phyloP scores from a whole-genome alignment of 208 protist genomes.

The Balamuthia mandrillaris region DNA sequence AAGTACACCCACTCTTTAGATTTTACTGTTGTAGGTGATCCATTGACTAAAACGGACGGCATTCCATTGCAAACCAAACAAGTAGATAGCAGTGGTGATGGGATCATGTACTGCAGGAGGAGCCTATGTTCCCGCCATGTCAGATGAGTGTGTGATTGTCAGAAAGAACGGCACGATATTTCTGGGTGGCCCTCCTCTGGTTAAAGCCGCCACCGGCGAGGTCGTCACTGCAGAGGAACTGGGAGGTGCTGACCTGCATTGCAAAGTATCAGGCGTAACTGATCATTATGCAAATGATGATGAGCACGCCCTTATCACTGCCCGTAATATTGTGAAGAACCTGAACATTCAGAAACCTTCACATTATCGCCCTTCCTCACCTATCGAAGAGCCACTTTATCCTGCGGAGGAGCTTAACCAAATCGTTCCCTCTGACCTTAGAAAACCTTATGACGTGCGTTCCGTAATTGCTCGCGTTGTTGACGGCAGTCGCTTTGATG shows the following conservation, averaged over 20 bases:
- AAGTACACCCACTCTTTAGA: slow-evolving; percentile 59
- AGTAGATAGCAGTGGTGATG: slow-evolving; percentile 93
- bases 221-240: slow-evolving; percentile 88
- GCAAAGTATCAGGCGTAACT: slow-evolving; percentile 81
- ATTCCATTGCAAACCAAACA: too few relatives aligned
- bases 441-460: slow-evolving; percentile 81
- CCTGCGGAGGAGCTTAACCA: slow-evolving; percentile 78
- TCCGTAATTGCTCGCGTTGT: slow-evolving; percentile 85
- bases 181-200: slow-evolving; percentile 89
- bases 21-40: background rate
- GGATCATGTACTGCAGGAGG: slow-evolving; percentile 94
- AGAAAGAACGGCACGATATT: slow-evolving; percentile 89
- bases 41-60: background rate
- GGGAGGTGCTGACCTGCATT: slow-evolving; percentile 89
- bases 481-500: slow-evolving; percentile 87
- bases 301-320: slow-evolving; percentile 80
- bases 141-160: slow-evolving; percentile 91
- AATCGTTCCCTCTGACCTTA: slow-evolving; percentile 81
- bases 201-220: slow-evolving; percentile 87
- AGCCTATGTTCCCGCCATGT: slow-evolving; percentile 92
- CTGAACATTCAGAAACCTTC: slow-evolving; percentile 70
- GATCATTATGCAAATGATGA: slow-evolving; percentile 89
- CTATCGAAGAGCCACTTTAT: slow-evolving; percentile 71
- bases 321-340: slow-evolving; percentile 82
- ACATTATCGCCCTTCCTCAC: background rate